Base-by-base conservation (phyloP, 148 eudicot species). In the Nepenthes mirabilis region DNA sequence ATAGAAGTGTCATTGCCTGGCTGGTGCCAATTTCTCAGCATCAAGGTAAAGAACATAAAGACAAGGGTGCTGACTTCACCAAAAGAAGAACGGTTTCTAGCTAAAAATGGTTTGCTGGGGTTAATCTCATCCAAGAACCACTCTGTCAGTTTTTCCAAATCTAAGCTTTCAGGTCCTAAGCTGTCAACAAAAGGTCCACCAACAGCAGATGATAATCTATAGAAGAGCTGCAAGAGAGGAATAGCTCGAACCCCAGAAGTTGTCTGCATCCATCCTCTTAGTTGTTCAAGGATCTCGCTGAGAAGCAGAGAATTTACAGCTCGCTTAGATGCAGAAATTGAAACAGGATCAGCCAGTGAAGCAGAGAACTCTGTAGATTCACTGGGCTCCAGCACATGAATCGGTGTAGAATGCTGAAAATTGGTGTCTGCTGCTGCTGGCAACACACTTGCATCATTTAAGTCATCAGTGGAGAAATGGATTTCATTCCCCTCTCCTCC, bases 21-120 rank as follows among this genome's bases (percentile, higher is more conserved):
- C 78, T 94, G 99, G 76, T 94, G 88, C 99, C 99, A 94, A 65
- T 94, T 94, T 33, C 99, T 76, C 57, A 94, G 75, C 99, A 94
- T 94, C 68, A 94, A 73, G 63, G 97, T 94, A 59, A 94, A 94
- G 81, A 89, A 94, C 99, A 94, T 94, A 67, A 81, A 89, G 43
- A 89, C 87, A 52, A 94, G 89, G 61, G 90, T 87, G 33, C 90
- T 72, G 58, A 89, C 83, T 78, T 94, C 99, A 56, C 99, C 99
- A 62, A 77, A 72, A 37, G 81, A 79, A 66, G 95, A 84, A 61
- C 97, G 87, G 6, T 60, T 76, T 75, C 68, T 80, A 57, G 90
- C 87, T 13, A 61, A 75, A 73, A 94, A 89, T 67, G 91, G 84
- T 68, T 78, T 82, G 63, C 64, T 77, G 43, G 87, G 78, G 70